Percentiles rank a stretch among this genome's conserved stretches.
phyloP scores from a whole-genome alignment of 2,329 filamentous ascomycete genomes.

The Mariannaea elegans region DNA sequence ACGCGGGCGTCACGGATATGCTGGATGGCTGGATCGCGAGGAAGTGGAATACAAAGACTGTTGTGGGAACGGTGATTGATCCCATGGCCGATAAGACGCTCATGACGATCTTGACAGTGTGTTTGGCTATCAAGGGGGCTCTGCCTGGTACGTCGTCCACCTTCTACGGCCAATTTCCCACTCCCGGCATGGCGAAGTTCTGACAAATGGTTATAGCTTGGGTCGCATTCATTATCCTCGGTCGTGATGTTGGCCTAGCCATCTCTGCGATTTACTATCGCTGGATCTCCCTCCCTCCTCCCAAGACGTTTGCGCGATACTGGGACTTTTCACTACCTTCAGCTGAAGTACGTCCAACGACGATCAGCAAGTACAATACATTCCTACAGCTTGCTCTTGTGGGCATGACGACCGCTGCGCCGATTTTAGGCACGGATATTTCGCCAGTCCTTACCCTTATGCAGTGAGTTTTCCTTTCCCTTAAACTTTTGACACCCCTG shows the following conservation, averaged over 20 bases:
- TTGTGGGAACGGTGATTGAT: slow-evolving; percentile 93
- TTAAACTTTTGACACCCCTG: background rate
- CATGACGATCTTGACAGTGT: slow-evolving; percentile 92
- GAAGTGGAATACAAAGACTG: slow-evolving; percentile 86
- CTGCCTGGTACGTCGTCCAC: slow-evolving; percentile 71
- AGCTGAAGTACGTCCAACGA: slow-evolving; percentile 84
- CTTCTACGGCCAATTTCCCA: too few relatives aligned
- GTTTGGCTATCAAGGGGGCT: slow-evolving; percentile 82
- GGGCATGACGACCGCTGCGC: slow-evolving; percentile 82
- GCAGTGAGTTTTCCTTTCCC: slow-evolving; percentile 62
- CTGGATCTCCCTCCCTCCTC: slow-evolving; percentile 91
- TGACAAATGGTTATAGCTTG: too few relatives aligned
- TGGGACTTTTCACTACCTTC: slow-evolving; percentile 97
- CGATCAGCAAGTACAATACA: slow-evolving; percentile 91
- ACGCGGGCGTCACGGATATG: slow-evolving; percentile 90
- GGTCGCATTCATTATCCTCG: slow-evolving; percentile 89
- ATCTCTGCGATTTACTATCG: slow-evolving; percentile 93
- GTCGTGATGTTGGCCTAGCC: slow-evolving; percentile 83
- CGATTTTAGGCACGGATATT: slow-evolving; percentile 72
- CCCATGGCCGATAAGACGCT: slow-evolving; percentile 97
- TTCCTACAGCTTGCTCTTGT: slow-evolving; percentile 89
- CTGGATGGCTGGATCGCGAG: slow-evolving; percentile 95
- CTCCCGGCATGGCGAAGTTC: too few relatives aligned
- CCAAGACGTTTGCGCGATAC: slow-evolving; percentile 91
- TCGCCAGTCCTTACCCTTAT: slow-evolving; percentile 63